Percentiles rank a stretch among this genome's conserved stretches.
Conservation (phyloP, 306 rosid genomes). For the Pterocarpus macrocarpus region DNA sequence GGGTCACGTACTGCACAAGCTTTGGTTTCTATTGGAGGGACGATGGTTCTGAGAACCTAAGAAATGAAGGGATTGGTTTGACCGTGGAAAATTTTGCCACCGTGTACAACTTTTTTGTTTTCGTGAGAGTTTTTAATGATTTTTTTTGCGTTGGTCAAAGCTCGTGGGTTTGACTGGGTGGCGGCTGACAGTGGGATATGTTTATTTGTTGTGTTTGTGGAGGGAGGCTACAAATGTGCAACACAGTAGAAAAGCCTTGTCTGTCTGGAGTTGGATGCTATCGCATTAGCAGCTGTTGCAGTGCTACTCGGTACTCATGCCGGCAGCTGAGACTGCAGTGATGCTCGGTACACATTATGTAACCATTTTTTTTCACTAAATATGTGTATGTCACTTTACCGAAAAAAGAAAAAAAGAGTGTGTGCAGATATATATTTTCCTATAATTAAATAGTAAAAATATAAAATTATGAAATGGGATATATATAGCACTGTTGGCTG, state of each 20-base stretch:
- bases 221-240: background rate
- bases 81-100: constrained; percentile 62
- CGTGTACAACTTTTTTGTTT: background rate
- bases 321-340: too few species aligned
- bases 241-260: background rate
- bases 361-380: too few species aligned
- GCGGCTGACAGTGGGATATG: constrained; percentile 60
- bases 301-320: background rate
- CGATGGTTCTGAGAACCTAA: constrained; percentile 64
- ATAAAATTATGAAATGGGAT: too few species aligned
- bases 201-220: background rate
- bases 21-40: constrained; percentile 36
- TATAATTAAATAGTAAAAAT: too few species aligned
- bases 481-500: too few species aligned
- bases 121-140: background rate
- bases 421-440: too few species aligned
- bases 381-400: too few species aligned
- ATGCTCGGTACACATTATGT: too few species aligned
- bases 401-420: too few species aligned
- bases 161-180: constrained; percentile 72
- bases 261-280: background rate
- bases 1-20: constrained; percentile 61
- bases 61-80: constrained; percentile 47
- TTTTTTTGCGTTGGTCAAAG: constrained; percentile 57
- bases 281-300: background rate